phyloP scores from a whole-genome alignment of 495 filamentous ascomycete species.

The Aspergillus taichungensis region DNA sequence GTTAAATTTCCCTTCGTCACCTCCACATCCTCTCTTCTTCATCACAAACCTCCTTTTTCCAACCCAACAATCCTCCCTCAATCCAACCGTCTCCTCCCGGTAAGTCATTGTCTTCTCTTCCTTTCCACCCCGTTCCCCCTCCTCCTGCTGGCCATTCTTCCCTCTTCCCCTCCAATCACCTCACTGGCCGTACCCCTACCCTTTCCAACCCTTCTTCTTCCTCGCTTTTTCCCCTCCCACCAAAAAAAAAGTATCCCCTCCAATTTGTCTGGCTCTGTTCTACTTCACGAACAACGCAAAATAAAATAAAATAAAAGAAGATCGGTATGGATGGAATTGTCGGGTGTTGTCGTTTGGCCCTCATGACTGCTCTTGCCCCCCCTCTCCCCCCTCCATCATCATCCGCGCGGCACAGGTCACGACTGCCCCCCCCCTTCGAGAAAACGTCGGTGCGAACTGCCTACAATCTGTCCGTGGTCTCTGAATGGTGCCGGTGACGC shows the following conservation, averaged over 20 bases:
- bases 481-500: too few species aligned
- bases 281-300: background rate
- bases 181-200: too few species aligned
- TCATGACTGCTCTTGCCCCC: conserved; percentile 6
- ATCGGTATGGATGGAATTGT: background rate
- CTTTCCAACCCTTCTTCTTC: conserved; percentile 9
- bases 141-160: background rate
- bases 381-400: conserved; percentile 9
- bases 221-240: background rate
- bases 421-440: conserved; percentile 1
- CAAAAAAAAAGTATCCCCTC: conserved; percentile 1
- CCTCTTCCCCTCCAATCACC: conserved; percentile 8
- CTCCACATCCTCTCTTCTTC: conserved; percentile 12
- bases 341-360: background rate
- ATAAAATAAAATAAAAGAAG: too few species aligned
- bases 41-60: background rate
- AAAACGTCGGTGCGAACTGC: too few species aligned
- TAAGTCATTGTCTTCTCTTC: conserved; percentile 1
- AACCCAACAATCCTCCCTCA: background rate
- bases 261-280: background rate
- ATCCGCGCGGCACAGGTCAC: conserved; percentile 12
- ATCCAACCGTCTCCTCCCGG: background rate
- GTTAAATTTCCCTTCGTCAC: conserved; percentile 6
- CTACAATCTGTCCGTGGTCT: too few species aligned
- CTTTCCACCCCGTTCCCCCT: conserved; percentile 3